Base-by-base conservation (phyloP, 2,329 filamentous ascomycete species). In the Aspergillus melleus region DNA sequence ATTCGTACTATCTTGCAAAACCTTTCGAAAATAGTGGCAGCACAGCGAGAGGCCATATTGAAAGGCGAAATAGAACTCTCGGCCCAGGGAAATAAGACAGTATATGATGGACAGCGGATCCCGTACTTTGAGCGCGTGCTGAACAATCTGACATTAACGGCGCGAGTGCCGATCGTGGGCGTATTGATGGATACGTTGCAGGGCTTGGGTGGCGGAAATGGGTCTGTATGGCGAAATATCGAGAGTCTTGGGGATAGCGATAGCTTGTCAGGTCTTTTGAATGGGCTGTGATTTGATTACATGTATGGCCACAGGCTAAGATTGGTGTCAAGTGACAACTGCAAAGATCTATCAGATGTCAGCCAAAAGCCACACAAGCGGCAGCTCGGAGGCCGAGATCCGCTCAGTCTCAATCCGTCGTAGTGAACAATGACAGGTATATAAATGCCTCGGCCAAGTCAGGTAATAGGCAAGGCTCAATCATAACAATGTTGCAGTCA, bases 61-160 rank as follows among this genome's bases (percentile, higher is more conserved):
- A 65, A 74, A 0, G 80, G 81, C 4, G 72, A 76, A n/a, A 66
- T 83, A 22, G 70, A 75, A 60, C 68, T 83, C 47, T 75, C 74
- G 51, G 74, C 76, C 4, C 74, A 74, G 0, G 80, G 80, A 3
- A 81, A 81, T 52, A 59, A 73, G 1, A 79, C 79, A 1, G 64
- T 76, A 0, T 73, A 78, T 47, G 73, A 81, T 39, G 80, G 80
- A 2, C 19, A 77, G 59, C 78, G 77, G 58, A 78, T 83, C 50
- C 63, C 66, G 1, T 83, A 79, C 54, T 65, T 80, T n/a, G 80
- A 83, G 57, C 66, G 72, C 1, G 74, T 83, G 8, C 67, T 83
- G 44, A 77, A 77, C 59, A 71, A 69, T 0, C 76, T 79, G 46
- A 71, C 65, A 1, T 68, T 83, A 6, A 62, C 68, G 0, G 70